Percentiles rank a stretch among this genome's conserved stretches.
Evolutionary conservation across 23 red algal species (phyloP).

Genomic region (Cyanidium caldarium): DNA sequence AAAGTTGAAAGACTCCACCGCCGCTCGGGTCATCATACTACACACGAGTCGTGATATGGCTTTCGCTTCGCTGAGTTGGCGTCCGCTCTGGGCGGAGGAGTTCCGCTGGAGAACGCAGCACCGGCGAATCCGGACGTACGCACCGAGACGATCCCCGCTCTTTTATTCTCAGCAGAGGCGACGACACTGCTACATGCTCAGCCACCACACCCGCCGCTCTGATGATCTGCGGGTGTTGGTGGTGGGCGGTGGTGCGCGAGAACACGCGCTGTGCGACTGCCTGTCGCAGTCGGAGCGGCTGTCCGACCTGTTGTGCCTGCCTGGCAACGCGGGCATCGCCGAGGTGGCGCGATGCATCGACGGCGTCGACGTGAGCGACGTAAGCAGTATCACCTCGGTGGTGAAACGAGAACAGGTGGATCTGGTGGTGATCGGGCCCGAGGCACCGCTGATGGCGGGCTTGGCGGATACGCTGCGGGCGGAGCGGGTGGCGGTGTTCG

Average conservation of each 20-base stretch:
- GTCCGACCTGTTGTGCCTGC: constrained; percentile 28
- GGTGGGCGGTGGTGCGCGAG: constrained; percentile 66
- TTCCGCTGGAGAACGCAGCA: too few relatives aligned
- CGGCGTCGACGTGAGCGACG: constrained; percentile 18
- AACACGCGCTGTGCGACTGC: constrained; percentile 64
- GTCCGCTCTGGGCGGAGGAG: too few relatives aligned
- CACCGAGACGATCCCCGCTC: too few relatives aligned
- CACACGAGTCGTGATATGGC: too few relatives aligned
- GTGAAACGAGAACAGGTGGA: constrained; percentile 25
- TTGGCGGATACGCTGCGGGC: constrained; percentile 42
- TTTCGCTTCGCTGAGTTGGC: too few relatives aligned
- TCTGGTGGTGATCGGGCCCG: constrained; percentile 76
- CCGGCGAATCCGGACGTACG: too few relatives aligned
- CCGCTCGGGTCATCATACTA: too few relatives aligned
- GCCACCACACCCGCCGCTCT: too few relatives aligned
- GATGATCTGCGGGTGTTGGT: constrained; percentile 48
- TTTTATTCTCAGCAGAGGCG: too few relatives aligned
- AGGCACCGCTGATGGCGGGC: constrained; percentile 61
- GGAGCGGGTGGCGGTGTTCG: constrained; percentile 49
- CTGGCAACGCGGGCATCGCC: constrained; percentile 73
- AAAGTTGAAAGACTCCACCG: too few relatives aligned
- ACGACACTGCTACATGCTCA: too few relatives aligned
- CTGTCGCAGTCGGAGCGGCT: constrained; percentile 47
- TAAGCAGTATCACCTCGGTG: constrained; percentile 23
- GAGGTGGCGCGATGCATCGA: constrained; percentile 7